Percentiles rank a stretch among this genome's conserved stretches.
These are phyloP conservation scores for Boletus rufocinnamomeus DNA, from an alignment of 768 basidiomycete species.

Conservation along the genomic window DNA sequence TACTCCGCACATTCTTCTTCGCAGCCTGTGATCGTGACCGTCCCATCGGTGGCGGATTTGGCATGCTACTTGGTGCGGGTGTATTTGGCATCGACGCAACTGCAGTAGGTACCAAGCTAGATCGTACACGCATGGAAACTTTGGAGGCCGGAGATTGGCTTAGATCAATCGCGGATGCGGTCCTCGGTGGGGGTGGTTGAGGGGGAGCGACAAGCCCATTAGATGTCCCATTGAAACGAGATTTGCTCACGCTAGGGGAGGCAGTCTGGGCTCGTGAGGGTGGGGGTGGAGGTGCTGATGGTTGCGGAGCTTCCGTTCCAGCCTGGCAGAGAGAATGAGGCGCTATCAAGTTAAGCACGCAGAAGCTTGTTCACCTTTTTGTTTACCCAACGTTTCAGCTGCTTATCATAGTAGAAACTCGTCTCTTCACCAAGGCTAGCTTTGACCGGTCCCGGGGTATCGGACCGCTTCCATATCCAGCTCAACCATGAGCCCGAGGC, in stretches of 20 bases:
- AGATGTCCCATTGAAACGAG: slow-evolving; percentile 36
- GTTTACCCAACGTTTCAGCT: slow-evolving; percentile 96
- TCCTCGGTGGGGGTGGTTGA: slow-evolving; percentile 39
- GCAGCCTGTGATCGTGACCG: slow-evolving; percentile 55
- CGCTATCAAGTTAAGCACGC: neutral
- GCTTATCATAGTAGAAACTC: slow-evolving; percentile 90
- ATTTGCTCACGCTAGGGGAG: slow-evolving; percentile 63
- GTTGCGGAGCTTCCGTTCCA: slow-evolving; percentile 53
- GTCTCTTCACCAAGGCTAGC: slow-evolving; percentile 93
- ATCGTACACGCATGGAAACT: slow-evolving; percentile 58
- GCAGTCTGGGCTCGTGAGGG: slow-evolving; percentile 86
- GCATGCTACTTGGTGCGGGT: slow-evolving; percentile 24
- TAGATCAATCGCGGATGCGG: slow-evolving; percentile 67
- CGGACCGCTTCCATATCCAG: slow-evolving; percentile 74
- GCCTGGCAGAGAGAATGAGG: slow-evolving; percentile 41
- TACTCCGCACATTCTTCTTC: slow-evolving; percentile 76
- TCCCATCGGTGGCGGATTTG: slow-evolving; percentile 43
- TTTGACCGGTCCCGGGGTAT: slow-evolving; percentile 72
- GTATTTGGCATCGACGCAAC: slow-evolving; percentile 38
- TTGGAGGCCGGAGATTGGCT: slow-evolving; percentile 53
- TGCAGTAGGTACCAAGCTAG: slow-evolving; percentile 60
- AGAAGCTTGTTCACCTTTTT: slow-evolving; percentile 62
- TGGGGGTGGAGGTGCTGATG: slow-evolving; percentile 64
- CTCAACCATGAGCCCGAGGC: slow-evolving; percentile 73
- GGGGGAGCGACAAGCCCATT: slow-evolving; percentile 17